phyloP scores from a whole-genome alignment of 345 rosid species.

The Draba incana region DNA sequence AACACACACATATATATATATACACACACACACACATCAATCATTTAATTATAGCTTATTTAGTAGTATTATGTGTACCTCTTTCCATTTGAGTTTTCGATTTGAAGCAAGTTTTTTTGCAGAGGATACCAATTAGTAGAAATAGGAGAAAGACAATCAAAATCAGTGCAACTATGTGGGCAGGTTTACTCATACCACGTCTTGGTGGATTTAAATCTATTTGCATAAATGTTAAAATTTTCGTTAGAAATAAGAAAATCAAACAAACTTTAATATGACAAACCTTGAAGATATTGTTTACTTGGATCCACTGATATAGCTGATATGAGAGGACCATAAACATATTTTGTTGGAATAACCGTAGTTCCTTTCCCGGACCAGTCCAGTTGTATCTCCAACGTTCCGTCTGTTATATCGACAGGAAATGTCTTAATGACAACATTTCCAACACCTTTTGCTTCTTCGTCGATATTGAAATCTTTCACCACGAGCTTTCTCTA shows the following conservation, averaged over 20 bases:
- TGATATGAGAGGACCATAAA: constrained; percentile 63
- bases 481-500: constrained; percentile 50
- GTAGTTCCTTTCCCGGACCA: constrained; percentile 70
- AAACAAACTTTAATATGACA: not conserved
- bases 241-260: constrained; percentile 1
- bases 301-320: constrained; percentile 51
- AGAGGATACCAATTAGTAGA: constrained; percentile 40
- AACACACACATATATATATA: not conserved
- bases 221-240: not conserved
- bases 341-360: constrained; percentile 38
- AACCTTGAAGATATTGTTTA: constrained; percentile 1
- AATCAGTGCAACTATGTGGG: constrained; percentile 10
- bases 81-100: constrained; percentile 17
- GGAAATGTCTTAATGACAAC: constrained; percentile 32
- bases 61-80: constrained; percentile 34
- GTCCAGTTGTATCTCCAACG: constrained; percentile 50
- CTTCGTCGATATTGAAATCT: constrained; percentile 54
- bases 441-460: constrained; percentile 56
- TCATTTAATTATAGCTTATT: not conserved
- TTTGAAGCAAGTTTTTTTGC: constrained; percentile 41
- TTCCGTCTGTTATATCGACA: constrained; percentile 30
- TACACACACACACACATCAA: not conserved
- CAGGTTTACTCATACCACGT: not conserved
- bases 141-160: constrained; percentile 4
- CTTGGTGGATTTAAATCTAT: constrained; percentile 20